Conservation (phyloP, 176 grass and related monocot genomes). For the Saccharum spontaneum region DNA sequence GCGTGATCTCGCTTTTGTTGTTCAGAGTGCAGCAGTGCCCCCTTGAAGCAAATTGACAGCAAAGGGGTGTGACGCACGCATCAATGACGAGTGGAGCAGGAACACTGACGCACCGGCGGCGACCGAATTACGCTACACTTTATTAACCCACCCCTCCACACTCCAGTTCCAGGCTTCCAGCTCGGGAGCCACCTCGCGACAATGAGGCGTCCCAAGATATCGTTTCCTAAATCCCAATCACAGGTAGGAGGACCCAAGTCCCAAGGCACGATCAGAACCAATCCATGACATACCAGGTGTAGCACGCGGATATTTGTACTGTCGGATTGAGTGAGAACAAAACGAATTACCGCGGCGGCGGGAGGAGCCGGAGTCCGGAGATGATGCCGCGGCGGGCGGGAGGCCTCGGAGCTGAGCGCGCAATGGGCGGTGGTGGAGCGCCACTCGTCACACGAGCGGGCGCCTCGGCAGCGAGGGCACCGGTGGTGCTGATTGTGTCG, state of each 20-base stretch:
- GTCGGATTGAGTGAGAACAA: neutral
- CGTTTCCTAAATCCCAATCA: conserved; percentile 12
- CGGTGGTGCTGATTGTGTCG: neutral
- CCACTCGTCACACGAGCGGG: neutral
- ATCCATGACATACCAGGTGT: neutral
- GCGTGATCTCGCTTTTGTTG: neutral
- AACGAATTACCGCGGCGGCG: conserved; percentile 13
- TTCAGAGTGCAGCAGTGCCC: neutral
- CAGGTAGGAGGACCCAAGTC: neutral
- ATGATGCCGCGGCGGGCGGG: neutral
- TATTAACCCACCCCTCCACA: neutral
- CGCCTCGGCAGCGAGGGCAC: conserved; percentile 12
- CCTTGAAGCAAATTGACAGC: neutral
- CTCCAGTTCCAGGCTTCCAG: neutral
- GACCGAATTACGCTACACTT: neutral
- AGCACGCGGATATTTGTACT: neutral
- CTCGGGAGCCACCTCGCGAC: neutral
- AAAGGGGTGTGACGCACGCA: neutral
- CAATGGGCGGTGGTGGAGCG: neutral
- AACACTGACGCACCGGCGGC: neutral
- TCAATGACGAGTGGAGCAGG: neutral
- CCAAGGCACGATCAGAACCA: neutral
- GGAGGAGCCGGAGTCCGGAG: neutral
- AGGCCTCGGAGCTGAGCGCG: neutral
- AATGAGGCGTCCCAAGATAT: neutral